phyloP scores from a whole-genome alignment of 1,284 basidiomycete genomes.

The Cutaneotrichosporon sp. region DNA sequence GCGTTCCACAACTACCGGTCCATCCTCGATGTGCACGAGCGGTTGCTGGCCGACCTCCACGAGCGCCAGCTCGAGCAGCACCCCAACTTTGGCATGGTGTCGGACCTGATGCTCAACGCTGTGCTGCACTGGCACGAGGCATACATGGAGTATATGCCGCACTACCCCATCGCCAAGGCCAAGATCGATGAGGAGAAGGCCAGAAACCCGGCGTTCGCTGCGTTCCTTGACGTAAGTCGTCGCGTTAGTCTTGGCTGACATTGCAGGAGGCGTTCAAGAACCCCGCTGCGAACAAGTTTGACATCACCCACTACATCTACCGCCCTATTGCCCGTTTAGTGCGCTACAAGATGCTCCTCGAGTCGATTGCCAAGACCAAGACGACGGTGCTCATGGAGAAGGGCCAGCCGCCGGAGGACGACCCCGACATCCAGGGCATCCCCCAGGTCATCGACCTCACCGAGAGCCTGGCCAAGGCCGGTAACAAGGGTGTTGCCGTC shows the following conservation, averaged over 20 bases:
- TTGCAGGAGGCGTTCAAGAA: constrained; percentile 34
- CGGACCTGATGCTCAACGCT: constrained; percentile 82
- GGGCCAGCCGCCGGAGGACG: constrained; percentile 61
- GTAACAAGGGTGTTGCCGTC: constrained; percentile 76
- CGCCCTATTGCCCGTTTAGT: constrained; percentile 84
- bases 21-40: constrained; percentile 68
- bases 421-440: constrained; percentile 77
- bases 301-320: constrained; percentile 85
- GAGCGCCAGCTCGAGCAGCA: constrained; percentile 88
- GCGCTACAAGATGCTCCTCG: constrained; percentile 83
- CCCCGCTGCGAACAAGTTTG: constrained; percentile 61
- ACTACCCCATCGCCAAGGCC: constrained; percentile 92
- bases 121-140: constrained; percentile 90
- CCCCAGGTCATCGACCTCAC: constrained; percentile 82
- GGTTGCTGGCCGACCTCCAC: constrained; percentile 80
- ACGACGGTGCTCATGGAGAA: constrained; percentile 45
- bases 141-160: constrained; percentile 89
- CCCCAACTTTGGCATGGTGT: constrained; percentile 77
- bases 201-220: constrained; percentile 74
- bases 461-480: constrained; percentile 77
- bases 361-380: constrained; percentile 65
- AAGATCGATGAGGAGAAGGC: constrained; percentile 84
- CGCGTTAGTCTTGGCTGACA: not conserved
- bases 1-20: constrained; percentile 82
- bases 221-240: constrained; percentile 73